These are phyloP conservation scores for Lactifluus subvellereus DNA, from an alignment of 768 basidiomycete species.

Conservation along the genomic window DNA sequence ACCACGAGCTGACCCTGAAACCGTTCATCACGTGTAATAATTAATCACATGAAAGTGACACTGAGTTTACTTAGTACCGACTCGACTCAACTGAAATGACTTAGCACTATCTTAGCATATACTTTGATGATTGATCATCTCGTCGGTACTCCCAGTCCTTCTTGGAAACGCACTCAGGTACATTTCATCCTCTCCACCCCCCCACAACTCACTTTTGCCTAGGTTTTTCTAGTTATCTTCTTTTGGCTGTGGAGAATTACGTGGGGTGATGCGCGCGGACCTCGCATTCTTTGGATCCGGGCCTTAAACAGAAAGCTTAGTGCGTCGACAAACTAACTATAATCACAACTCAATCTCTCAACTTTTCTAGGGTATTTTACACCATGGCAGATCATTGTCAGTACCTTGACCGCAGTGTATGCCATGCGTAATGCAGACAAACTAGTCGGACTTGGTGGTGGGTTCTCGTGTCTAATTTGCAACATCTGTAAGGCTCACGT, in stretches of 20 bases:
- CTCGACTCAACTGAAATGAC: background rate
- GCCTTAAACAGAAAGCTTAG: constrained; percentile 53
- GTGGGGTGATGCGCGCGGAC: constrained; percentile 56
- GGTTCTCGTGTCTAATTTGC: constrained; percentile 28
- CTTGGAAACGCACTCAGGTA: constrained; percentile 87
- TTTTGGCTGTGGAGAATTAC: constrained; percentile 88
- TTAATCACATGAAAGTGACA: constrained; percentile 27
- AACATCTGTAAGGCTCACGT: constrained; percentile 1
- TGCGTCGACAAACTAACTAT: constrained; percentile 33
- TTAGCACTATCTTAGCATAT: background rate
- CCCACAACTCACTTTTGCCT: constrained; percentile 10
- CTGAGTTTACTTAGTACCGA: constrained; percentile 11
- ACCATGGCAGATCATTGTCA: constrained; percentile 93
- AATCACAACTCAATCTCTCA: background rate
- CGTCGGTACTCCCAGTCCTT: constrained; percentile 77
- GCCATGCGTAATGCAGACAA: constrained; percentile 79
- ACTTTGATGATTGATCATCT: constrained; percentile 86
- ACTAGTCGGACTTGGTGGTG: constrained; percentile 76
- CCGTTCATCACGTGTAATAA: background rate
- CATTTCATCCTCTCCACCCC: background rate
- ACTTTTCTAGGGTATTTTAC: constrained; percentile 60
- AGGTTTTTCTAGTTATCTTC: constrained; percentile 87
- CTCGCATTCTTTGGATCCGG: constrained; percentile 60
- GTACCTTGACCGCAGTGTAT: constrained; percentile 80
- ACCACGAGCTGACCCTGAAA: background rate